Evolutionary conservation across 805 yeast species (phyloP), one percentile per base, ranked within the genome.

Genomic region (Wickerhamomyces bovis): DNA sequence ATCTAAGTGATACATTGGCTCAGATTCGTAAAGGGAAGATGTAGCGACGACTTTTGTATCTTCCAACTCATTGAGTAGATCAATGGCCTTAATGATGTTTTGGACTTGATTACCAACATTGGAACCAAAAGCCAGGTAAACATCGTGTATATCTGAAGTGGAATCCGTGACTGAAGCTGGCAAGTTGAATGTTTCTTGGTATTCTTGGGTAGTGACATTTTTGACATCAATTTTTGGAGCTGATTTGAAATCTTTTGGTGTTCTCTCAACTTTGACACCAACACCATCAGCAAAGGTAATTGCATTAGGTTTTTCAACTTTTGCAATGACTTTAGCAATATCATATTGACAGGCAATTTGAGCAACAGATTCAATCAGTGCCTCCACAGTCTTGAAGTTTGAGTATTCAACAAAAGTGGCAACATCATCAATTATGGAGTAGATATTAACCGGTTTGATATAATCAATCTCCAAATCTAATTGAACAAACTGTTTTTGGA

Each of bases 381-480:
- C 97, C 62, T 94, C 99, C 1, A 94, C 95, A 0, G 99, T 94
- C 58, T 87, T 84, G 69, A 88, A 94, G 52, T 81, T 80, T 2
- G 96, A 77, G n/a, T 60, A 61, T 57, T 86, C 95, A n/a, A 89
- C 85, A 56, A 81, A 86, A 0, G 58, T 57, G 0, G 75, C 70
- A 4, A 85, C 73, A 2, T 63, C 67, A 23, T 76, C 76, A 20
- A 83, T 75, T 38, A 77, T 69, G 28, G 71, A 62, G 41, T 73
- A 68, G 19, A 60, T 44, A 16, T 57, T 35, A 5, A 50, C 36
- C 5, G 47, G 48, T 6, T 46, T 42, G 13, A 58, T 58, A 53
- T 80, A 64, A 44, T 74, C 75, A 23, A 89, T 64, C 8, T 62
- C 63, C 16, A 79, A 47, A 54, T 85, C 85, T 25, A 85, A 52